These are phyloP conservation scores for Raddia guianensis DNA, from an alignment of 176 grass and related monocot species.

Conservation along the genomic window DNA sequence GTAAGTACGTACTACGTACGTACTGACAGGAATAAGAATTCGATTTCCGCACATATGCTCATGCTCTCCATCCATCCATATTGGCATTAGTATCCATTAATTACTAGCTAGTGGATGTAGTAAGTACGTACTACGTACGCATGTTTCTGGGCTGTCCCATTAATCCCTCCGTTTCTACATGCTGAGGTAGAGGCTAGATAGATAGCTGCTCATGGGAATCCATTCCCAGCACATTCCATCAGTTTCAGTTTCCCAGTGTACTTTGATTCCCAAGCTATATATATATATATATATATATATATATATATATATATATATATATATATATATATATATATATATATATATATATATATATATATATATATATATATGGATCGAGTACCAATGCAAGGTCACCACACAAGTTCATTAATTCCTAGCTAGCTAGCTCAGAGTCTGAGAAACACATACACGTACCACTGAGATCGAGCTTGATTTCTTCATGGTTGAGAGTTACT, in stretches of 20 bases:
- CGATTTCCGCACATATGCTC: too few species aligned
- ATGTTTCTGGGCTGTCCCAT: too few species aligned
- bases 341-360: conserved; percentile 6
- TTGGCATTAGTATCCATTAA: too few species aligned
- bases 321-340: not conserved
- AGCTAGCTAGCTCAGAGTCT: not conserved
- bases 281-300: not conserved
- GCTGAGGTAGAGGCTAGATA: not conserved
- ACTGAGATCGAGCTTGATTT: too few species aligned
- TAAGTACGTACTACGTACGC: too few species aligned
- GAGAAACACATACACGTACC: not conserved
- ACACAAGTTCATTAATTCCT: not conserved
- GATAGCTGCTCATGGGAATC: not conserved
- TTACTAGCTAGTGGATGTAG: too few species aligned
- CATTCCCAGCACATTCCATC: not conserved
- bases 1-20: too few species aligned
- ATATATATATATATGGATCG: not conserved
- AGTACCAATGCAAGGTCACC: not conserved
- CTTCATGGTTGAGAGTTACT: too few species aligned
- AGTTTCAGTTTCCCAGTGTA: not conserved
- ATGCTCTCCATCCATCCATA: too few species aligned
- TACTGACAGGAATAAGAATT: too few species aligned
- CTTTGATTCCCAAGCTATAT: conserved; percentile 8
- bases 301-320: conserved; percentile 10
- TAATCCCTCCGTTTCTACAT: not conserved